Conservation (phyloP, 1,284 basidiomycete genomes). For the Mycena citricolor region DNA sequence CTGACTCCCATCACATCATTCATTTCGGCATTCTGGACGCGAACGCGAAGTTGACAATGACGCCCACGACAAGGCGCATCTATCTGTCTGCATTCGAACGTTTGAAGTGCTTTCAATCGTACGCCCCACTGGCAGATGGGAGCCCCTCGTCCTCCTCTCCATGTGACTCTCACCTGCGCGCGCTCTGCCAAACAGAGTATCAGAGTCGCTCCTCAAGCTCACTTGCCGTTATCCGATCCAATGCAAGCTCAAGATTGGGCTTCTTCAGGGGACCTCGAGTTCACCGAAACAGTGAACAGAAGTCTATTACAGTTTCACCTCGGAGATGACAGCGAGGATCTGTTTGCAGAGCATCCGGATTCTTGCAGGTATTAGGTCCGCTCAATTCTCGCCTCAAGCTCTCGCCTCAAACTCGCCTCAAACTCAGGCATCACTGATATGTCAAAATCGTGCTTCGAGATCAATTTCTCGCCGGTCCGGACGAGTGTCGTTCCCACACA, state of each 20-base stretch:
- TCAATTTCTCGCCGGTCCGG: no score
- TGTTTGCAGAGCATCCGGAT: no score
- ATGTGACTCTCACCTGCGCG: background rate
- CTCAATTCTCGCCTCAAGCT: no score
- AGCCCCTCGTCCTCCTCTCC: background rate
- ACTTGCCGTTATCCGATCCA: background rate
- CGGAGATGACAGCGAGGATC: no score
- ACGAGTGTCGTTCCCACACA: no score
- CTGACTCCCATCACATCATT: background rate
- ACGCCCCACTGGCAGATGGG: background rate
- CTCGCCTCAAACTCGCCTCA: no score
- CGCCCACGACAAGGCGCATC: background rate
- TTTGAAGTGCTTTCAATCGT: background rate
- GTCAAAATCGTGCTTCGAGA: no score
- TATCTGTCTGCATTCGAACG: background rate
- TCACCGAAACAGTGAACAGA: conserved; percentile 8
- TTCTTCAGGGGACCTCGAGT: background rate
- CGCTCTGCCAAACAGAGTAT: background rate
- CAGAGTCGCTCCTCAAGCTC: background rate
- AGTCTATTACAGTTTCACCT: no score
- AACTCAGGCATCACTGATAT: no score
- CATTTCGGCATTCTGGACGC: background rate
- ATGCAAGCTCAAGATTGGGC: background rate
- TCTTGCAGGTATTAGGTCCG: no score
- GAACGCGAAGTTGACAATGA: background rate